Evolutionary conservation across 495 filamentous ascomycete species (phyloP), one percentile per base, ranked within the genome.

Genomic region (Copromyces sp.): DNA sequence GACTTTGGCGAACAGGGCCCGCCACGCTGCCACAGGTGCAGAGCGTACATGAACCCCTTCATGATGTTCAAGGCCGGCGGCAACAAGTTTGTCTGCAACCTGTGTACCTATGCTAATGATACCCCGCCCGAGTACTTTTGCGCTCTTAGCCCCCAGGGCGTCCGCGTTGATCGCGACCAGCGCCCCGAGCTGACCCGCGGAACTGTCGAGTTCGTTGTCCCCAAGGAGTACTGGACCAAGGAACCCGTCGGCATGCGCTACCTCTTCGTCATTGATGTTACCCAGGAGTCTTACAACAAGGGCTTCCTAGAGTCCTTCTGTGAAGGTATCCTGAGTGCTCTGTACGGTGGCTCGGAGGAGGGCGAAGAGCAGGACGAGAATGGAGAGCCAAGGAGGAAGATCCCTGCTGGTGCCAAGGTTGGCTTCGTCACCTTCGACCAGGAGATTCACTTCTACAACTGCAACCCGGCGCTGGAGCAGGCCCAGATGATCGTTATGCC

Each of bases 401-500:
- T 98, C 69, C 93, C 96, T 0, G 80, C 86, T 20, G 94, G 93
- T 4, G 88, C 93, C 29, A 97, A 93, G 84, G 89, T 99, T 68
- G 96, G 95, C 65, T 97, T 99, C 80, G 90, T 97, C 75, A 98
- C 95, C 3, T 99, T 90, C 80, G 95, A 98, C 83, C 93, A 92
- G 79, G 93, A 97, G 75, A 90, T 98, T 39, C 95, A 99, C 76
- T 99, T 97, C 78, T 99, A 97, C 84, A 98, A 98, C 77, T 89
- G 96, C 76, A 93, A 90, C 78, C 83, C 93, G 24, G 83, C 88
- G 39, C 83, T 97, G 38, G 92, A 97, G 68, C 89, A 93, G 83
- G 93, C 95, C 6, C 95, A 99, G 77, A 98, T 98, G 95, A 89
- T 98, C 85, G 94, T 98, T 20, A 97, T 98, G 94, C 92, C 95